Evolutionary conservation across 73 alveolate species (phyloP), one percentile per base, ranked within the genome.

Genomic region (Breviolum minutum): DNA sequence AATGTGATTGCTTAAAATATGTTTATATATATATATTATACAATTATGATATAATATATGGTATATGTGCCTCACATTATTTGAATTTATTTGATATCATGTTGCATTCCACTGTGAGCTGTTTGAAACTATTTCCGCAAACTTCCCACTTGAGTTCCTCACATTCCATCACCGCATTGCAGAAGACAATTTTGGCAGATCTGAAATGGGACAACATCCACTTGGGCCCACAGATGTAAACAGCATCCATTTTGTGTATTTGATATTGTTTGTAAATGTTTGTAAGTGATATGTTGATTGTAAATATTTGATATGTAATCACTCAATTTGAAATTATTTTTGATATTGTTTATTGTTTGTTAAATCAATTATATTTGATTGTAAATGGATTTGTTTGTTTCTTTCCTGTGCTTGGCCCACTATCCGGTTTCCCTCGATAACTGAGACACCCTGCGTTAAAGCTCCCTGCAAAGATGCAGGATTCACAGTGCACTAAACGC

Each of bases 151-250:
- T 14, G 77, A 48, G 73, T 24, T 17, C 73, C 91, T 7, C 22
- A 60, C 96, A 89, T 74, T 89, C 96, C 96, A 89, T 89, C 96
- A 89, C 96, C 29, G 96, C 96, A 48, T 89, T 89, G 74, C 96
- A 89, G 69, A 89, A 89, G 13, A 89, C 96, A 70, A 89, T 89
- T 74, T 79, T 54, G 13, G 96, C 96, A 30, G 96, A 89, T 30
- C 95, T 88, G 60, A 27, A 76, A 61, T 40, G 54, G 54, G 54
- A 40, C 40, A 19, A 16, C 79, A 69, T 19, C 19, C 79, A 16
- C 84, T 10, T 27, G 24, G 77, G 24, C 17, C 77, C 54, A 40
- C 54, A 40, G 54, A 40, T 40, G 54, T 40, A 40, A 40, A 40
- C 54, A 40, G 54, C 54, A 40, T 40, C 54, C 54, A 40, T 40